Percentiles rank a stretch among this genome's conserved stretches.
Conservation (phyloP, 225 moss, liverwort and hornwort species). For the Bryum argenteum region DNA sequence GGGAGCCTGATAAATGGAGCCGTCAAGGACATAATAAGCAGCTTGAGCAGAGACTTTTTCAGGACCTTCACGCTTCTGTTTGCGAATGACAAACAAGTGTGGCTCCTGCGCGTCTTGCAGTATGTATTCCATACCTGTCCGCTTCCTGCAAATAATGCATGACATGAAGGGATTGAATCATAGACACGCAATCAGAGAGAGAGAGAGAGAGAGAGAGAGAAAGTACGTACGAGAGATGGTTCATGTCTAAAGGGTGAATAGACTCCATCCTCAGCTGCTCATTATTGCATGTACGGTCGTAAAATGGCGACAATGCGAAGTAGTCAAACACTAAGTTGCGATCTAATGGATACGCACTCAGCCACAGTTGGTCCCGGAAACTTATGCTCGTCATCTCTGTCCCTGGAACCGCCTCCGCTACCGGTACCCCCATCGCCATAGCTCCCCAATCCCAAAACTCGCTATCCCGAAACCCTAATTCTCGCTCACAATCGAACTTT, state of each 20-base stretch:
- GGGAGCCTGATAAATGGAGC: constrained; percentile 98
- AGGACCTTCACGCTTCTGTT: constrained; percentile 92
- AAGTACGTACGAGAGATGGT: constrained; percentile 70
- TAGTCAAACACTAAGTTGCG: constrained; percentile 92
- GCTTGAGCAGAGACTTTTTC: constrained; percentile 78
- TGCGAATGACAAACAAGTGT: constrained; percentile 86
- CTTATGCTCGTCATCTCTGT: constrained; percentile 99
- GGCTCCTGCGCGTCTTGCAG: constrained; percentile 95
- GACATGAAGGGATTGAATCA: neutral
- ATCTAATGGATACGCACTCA: constrained; percentile 85
- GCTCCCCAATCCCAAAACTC: constrained; percentile 8
- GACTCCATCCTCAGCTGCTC: constrained; percentile 92
- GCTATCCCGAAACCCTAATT: neutral
- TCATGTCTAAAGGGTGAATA: constrained; percentile 88
- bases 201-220: neutral
- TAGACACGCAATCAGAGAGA: constrained; percentile 24
- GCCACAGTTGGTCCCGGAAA: constrained; percentile 95
- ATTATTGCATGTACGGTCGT: constrained; percentile 89
- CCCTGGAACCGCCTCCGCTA: constrained; percentile 58
- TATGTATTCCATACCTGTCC: constrained; percentile 86
- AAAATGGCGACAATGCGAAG: constrained; percentile 91
- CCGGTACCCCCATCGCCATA: constrained; percentile 40
- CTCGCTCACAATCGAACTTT: neutral
- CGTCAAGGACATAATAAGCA: constrained; percentile 93
- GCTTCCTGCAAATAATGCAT: constrained; percentile 56